These are phyloP conservation scores for Clarkia xantiana DNA, from an alignment of 345 rosid genomes.

Conservation along the genomic window DNA sequence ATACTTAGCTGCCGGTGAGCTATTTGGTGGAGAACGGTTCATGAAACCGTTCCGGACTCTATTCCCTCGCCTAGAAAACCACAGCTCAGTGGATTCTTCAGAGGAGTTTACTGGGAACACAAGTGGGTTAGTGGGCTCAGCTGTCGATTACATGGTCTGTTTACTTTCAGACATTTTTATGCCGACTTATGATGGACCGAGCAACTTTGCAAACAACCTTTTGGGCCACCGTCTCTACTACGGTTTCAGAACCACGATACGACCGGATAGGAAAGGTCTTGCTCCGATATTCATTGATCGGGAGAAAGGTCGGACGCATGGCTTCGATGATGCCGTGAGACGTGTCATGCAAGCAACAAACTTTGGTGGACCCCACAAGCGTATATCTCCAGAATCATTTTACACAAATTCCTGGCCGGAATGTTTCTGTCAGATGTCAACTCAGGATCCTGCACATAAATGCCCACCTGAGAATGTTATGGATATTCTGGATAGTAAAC, in stretches of 20 bases:
- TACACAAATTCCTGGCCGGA: slow-evolving; percentile 99
- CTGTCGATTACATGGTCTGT: slow-evolving; percentile 99
- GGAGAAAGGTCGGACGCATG: slow-evolving; percentile 52
- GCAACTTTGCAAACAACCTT: slow-evolving; percentile 98
- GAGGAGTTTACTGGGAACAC: slow-evolving; percentile 57
- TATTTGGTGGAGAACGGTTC: slow-evolving; percentile 86
- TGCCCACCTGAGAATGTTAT: slow-evolving; percentile 78
- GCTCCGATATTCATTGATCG: slow-evolving; percentile 67
- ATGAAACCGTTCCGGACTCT: slow-evolving; percentile 70
- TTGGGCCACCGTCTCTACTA: slow-evolving; percentile 94
- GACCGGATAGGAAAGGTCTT: slow-evolving; percentile 87
- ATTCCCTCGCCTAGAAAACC: slow-evolving; percentile 87
- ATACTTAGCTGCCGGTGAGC: slow-evolving; percentile 89
- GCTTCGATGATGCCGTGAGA: slow-evolving; percentile 74
- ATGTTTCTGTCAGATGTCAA: slow-evolving; percentile 69
- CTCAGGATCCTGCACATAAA: slow-evolving; percentile 53
- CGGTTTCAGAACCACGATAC: slow-evolving; percentile 86
- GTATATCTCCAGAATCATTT: slow-evolving; percentile 83
- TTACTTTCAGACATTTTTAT: slow-evolving; percentile 87
- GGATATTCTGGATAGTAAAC: slow-evolving; percentile 47
- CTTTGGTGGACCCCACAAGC: slow-evolving; percentile 92
- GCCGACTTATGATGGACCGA: slow-evolving; percentile 99
- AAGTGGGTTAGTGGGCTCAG: slow-evolving; percentile 81
- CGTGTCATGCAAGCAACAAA: slow-evolving; percentile 69
- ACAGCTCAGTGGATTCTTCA: slow-evolving; percentile 65